These are phyloP conservation scores for Xylaria nigripes DNA, from an alignment of 495 filamentous ascomycete genomes.

Conservation along the genomic window DNA sequence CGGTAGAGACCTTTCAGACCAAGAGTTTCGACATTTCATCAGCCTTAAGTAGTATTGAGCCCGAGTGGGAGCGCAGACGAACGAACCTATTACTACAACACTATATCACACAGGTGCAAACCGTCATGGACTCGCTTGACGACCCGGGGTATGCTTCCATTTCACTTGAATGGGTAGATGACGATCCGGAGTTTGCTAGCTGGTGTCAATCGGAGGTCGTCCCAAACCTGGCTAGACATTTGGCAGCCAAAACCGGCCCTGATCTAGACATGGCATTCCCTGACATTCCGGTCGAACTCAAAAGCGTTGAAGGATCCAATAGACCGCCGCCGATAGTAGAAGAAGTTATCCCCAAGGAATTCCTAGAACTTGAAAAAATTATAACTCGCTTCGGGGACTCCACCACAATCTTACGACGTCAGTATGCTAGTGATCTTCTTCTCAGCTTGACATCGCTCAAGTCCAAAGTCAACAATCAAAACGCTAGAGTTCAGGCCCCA, in stretches of 20 bases:
- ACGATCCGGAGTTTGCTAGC: background rate
- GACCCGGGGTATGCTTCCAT: background rate
- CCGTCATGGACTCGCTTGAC: conserved; percentile 22
- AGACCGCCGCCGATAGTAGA: background rate
- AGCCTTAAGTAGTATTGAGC: conserved; percentile 29
- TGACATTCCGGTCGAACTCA: background rate
- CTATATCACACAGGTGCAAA: conserved; percentile 36
- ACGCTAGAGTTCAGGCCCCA: background rate
- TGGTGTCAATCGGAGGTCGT: background rate
- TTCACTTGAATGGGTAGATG: background rate
- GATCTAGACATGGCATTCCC: background rate
- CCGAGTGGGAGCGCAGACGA: conserved; percentile 43
- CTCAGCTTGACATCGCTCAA: conserved; percentile 27
- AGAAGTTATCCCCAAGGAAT: background rate
- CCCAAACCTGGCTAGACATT: conserved; percentile 5
- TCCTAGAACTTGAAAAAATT: conserved; percentile 29
- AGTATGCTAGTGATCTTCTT: conserved; percentile 36
- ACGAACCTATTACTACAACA: conserved; percentile 37
- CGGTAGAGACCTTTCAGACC: background rate
- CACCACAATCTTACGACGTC: conserved; percentile 20
- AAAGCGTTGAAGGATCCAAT: background rate
- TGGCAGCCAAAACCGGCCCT: conserved; percentile 6
- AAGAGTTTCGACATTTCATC: conserved; percentile 3
- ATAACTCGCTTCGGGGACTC: conserved; percentile 23
- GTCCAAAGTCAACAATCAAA: conserved; percentile 1